These are phyloP conservation scores for Drechslerella coelobrocha DNA, from an alignment of 2,329 filamentous ascomycete genomes.

Conservation along the genomic window DNA sequence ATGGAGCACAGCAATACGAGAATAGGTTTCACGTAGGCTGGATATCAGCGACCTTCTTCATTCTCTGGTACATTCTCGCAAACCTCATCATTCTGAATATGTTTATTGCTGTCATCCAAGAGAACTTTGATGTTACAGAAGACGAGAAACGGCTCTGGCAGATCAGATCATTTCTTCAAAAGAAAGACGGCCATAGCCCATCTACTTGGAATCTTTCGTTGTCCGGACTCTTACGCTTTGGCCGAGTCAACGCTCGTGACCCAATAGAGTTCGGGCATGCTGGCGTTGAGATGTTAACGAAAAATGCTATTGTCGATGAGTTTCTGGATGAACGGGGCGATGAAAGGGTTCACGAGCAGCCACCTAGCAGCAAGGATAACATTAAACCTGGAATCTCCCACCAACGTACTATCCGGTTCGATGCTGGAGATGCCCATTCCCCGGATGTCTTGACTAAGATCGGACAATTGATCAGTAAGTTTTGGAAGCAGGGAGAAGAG, in stretches of 20 bases:
- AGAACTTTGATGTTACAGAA: conserved; percentile 98
- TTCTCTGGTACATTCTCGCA: conserved; percentile 92
- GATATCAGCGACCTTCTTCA: conserved; percentile 89
- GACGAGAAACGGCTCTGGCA: conserved; percentile 97
- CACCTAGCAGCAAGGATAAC: background rate
- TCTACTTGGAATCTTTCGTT: conserved; percentile 76
- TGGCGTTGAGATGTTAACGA: conserved; percentile 93
- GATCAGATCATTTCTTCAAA: conserved; percentile 90
- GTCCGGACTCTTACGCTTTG: conserved; percentile 72
- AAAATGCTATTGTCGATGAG: conserved; percentile 92
- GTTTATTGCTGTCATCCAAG: conserved; percentile 99
- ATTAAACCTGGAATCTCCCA: conserved; percentile 32
- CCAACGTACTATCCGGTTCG: conserved; percentile 55
- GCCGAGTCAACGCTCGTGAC: conserved; percentile 72
- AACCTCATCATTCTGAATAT: conserved; percentile 98
- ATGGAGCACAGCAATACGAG: conserved; percentile 76
- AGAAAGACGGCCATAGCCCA: conserved; percentile 76
- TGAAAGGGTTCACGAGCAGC: conserved; percentile 63
- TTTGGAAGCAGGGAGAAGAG: conserved; percentile 67
- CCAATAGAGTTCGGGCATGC: conserved; percentile 92
- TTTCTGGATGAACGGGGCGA: conserved; percentile 77
- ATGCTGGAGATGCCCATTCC: conserved; percentile 54
- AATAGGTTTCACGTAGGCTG: conserved; percentile 75
- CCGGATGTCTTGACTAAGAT: conserved; percentile 40
- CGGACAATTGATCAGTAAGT: conserved; percentile 44